phyloP scores from a whole-genome alignment of 345 rosid species.

The Gossypium rotundifolium region DNA sequence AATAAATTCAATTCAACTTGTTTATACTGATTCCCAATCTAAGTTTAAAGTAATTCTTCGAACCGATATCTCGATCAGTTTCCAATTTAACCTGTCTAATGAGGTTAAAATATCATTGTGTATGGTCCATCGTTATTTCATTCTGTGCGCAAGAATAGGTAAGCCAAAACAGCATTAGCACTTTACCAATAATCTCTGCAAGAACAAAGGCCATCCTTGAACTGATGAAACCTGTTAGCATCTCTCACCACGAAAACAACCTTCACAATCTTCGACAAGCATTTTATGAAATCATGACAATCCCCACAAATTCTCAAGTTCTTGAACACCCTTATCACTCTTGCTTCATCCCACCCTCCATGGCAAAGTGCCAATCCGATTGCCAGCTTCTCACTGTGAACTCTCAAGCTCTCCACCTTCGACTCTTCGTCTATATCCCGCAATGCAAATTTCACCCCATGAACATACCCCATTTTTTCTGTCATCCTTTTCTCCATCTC shows the following conservation, averaged over 20 bases:
- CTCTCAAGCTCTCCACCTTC: conserved; percentile 62
- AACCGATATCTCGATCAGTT: too few species aligned
- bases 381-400: conserved; percentile 84
- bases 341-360: conserved; percentile 32
- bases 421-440: conserved; percentile 79
- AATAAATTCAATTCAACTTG: too few species aligned
- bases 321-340: conserved; percentile 63
- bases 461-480: conserved; percentile 56
- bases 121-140: too few species aligned
- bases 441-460: conserved; percentile 43
- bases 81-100: too few species aligned
- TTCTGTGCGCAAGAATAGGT: not conserved
- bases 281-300: conserved; percentile 76
- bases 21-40: rapidly evolving
- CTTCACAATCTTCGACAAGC: conserved; percentile 51
- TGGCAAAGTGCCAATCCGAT: conserved; percentile 64
- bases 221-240: conserved; percentile 74
- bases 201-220: conserved; percentile 60
- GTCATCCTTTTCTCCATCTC: conserved; percentile 66
- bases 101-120: too few species aligned
- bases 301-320: conserved; percentile 80
- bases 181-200: conserved; percentile 63
- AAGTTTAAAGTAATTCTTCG: too few species aligned
- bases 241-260: conserved; percentile 61
- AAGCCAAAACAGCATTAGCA: not conserved